Conservation (phyloP, 2,329 filamentous ascomycete species). For the Neonectria ditissima region DNA sequence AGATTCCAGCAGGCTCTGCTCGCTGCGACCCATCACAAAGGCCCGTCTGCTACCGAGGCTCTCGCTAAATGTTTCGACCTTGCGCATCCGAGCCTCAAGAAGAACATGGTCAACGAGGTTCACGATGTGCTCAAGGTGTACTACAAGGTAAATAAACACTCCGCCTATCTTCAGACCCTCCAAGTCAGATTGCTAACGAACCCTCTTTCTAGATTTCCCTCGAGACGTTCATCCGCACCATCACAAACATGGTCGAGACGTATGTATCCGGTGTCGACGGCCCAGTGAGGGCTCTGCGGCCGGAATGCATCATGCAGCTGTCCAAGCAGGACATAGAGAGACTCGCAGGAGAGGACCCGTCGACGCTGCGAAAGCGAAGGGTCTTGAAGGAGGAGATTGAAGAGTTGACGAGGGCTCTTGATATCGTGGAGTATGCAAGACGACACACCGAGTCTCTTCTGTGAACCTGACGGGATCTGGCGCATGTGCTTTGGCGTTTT, state of each 20-base stretch:
- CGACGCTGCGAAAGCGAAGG: slow-evolving; percentile 26
- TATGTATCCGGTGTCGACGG: slow-evolving; percentile 37
- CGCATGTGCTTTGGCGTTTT: background rate
- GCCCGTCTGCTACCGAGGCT: background rate
- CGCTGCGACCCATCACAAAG: background rate
- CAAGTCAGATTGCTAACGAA: background rate
- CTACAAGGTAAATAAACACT: slow-evolving; percentile 47
- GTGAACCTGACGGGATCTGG: background rate
- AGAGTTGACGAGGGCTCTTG: slow-evolving; percentile 15
- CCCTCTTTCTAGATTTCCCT: slow-evolving; percentile 40
- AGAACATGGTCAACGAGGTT: slow-evolving; percentile 49
- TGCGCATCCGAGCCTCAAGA: slow-evolving; percentile 22
- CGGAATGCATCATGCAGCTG: slow-evolving; percentile 25
- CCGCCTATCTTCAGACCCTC: fast-evolving
- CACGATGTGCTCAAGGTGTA: slow-evolving; percentile 54
- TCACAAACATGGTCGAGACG: slow-evolving; percentile 27
- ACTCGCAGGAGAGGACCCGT: slow-evolving; percentile 34
- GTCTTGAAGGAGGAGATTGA: background rate
- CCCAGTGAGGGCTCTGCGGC: slow-evolving; percentile 31
- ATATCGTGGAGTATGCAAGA: slow-evolving; percentile 36
- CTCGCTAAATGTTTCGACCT: slow-evolving; percentile 21
- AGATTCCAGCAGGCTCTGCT: slow-evolving; percentile 33
- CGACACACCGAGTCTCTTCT: slow-evolving; percentile 21
- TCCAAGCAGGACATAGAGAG: slow-evolving; percentile 25
- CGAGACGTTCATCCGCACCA: slow-evolving; percentile 44